Base-by-base conservation (phyloP, 1,139 yeast species). In the Yamadazyma membranifaciens region DNA sequence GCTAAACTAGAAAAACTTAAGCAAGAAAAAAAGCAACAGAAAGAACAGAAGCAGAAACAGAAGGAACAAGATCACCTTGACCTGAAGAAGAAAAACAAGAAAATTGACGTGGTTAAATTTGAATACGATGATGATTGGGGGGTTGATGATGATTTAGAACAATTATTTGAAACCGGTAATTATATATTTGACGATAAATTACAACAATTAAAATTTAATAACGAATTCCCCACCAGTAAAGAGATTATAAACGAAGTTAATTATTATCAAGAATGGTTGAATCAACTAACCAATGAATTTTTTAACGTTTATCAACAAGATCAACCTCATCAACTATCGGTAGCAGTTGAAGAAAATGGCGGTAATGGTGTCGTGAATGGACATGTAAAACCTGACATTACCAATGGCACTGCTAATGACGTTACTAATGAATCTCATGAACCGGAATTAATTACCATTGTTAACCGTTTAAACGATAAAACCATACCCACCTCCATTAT, bases 121-220 rank as follows among this genome's bases (percentile, higher is more conserved):
- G 34, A 36, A n/a, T 29, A 59, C 38, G 77, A 71, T 49, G 57
- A 67, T 4, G 77, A 71, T 50, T 71, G 77, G 77, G 76, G 76
- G 1, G 42, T 70, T 15, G 72, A 66, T 9, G 73, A 66, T 16
- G 46, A 52, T 28, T 43, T 55, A 12, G 49, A 48, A 6, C 54
- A 47, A 33, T 58, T 60, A 17, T 48, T 42, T 33, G 54, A 57
- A 10, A 44, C 48, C 22, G 75, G 73, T 0, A 60, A 69, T 47
- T 69, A 61, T 44, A 59, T 71, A 3, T 71, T 60, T 45, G 72
- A 68, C 7, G 54, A 62, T 24, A 57, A 55, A 37, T 41, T 54
- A 11, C 63, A 67, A 28, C 74, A 70, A 48, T 44, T 41, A 2
- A 40, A 52, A 25, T 63, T 68, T 35, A 52, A 50, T 11, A 39